These are phyloP conservation scores for Eremothecium cymbalariae DNA, from an alignment of 1,139 yeast species.

Conservation along the genomic window DNA sequence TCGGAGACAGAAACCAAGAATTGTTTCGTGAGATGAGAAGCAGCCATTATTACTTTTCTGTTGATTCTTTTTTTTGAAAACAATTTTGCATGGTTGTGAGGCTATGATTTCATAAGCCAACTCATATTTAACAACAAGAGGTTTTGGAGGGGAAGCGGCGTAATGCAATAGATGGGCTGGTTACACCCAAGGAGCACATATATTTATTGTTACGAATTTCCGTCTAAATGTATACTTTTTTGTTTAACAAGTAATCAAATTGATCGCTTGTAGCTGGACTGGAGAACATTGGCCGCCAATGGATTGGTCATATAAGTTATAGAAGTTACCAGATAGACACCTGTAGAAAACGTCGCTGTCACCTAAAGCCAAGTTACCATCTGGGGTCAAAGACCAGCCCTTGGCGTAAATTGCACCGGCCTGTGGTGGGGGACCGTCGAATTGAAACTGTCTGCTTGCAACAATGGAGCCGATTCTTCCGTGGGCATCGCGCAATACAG, in stretches of 20 bases:
- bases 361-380: conserved; percentile 66
- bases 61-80: no score
- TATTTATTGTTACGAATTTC: no score
- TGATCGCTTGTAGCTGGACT: conserved; percentile 56
- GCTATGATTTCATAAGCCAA: no score
- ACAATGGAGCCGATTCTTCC: conserved; percentile 79
- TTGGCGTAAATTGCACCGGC: conserved; percentile 73
- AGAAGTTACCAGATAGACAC: conserved; percentile 72
- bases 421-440: conserved; percentile 83
- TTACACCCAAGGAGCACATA: no score
- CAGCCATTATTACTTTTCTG: no score
- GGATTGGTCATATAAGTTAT: conserved; percentile 69
- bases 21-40: no score
- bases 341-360: conserved; percentile 59
- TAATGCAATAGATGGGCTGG: no score
- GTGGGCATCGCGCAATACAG: conserved; percentile 48
- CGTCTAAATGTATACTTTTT: no score
- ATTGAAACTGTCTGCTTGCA: conserved; percentile 81
- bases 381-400: conserved; percentile 62
- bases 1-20: no score
- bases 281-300: conserved; percentile 59
- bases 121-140: no score
- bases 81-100: no score
- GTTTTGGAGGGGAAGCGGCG: no score
- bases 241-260: conserved; percentile 51